phyloP scores from a whole-genome alignment of 139 green algal species.

The Chlorella sp. region DNA sequence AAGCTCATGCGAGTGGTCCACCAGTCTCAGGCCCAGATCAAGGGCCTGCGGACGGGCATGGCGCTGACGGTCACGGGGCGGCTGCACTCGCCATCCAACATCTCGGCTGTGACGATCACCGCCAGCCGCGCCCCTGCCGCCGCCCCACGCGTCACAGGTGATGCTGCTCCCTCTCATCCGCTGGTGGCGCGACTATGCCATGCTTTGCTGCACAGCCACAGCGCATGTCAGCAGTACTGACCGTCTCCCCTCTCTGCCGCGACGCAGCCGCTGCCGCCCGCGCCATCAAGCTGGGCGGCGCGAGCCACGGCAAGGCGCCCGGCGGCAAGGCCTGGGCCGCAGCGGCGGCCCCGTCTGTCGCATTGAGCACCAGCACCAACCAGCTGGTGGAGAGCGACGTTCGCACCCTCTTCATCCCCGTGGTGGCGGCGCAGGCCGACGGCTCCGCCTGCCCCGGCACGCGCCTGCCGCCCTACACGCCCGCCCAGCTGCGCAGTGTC shows the following conservation, averaged over 20 bases:
- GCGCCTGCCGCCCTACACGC: not conserved
- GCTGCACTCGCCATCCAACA: no score
- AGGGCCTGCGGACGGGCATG: not conserved
- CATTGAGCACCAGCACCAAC: not conserved
- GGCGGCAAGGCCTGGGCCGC: not conserved
- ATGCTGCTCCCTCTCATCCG: no score
- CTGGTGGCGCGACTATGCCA: no score
- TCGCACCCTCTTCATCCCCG: slow-evolving; percentile 14
- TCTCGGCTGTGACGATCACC: not conserved
- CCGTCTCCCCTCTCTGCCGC: no score
- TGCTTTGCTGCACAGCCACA: no score
- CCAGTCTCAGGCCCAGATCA: not conserved
- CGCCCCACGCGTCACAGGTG: not conserved
- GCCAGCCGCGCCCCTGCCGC: not conserved
- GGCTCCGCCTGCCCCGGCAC: slow-evolving; percentile 14
- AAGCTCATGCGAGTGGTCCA: not conserved
- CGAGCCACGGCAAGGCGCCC: not conserved
- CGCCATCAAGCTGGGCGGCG: not conserved
- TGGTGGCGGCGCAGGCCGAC: not conserved
- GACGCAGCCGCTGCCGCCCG: not conserved
- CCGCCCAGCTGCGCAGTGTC: not conserved
- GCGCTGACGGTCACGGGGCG: not conserved
- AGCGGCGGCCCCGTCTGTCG: not conserved
- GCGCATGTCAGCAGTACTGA: no score
- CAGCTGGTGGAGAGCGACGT: not conserved